These are phyloP conservation scores for Thelonectria rubi DNA, from an alignment of 2,329 filamentous ascomycete species.

Conservation along the genomic window DNA sequence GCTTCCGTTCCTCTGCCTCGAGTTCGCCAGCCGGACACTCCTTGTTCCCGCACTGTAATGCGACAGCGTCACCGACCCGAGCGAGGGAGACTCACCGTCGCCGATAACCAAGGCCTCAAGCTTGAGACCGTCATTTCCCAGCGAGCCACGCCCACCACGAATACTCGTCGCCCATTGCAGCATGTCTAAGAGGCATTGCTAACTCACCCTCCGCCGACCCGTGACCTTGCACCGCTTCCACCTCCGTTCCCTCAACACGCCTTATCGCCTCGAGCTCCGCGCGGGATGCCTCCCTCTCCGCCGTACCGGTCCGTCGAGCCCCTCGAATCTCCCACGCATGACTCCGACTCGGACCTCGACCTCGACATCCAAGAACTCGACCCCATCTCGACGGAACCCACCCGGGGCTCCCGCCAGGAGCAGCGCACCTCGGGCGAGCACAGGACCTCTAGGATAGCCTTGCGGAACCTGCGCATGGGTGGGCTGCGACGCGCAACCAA, in stretches of 20 bases:
- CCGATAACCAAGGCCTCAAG: constrained; percentile 26
- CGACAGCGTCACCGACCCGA: constrained; percentile 34
- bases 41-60: constrained; percentile 28
- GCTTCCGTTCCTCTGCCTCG: constrained; percentile 1
- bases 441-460: constrained; percentile 69
- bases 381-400: constrained; percentile 59
- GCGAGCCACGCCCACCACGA: constrained; percentile 3
- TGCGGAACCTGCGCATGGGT: constrained; percentile 75
- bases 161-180: constrained; percentile 29
- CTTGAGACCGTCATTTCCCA: constrained; percentile 20
- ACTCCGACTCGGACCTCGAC: constrained; percentile 80
- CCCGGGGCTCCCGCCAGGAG: constrained; percentile 45
- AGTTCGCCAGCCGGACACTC: constrained; percentile 37
- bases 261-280: constrained; percentile 28
- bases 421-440: constrained; percentile 47
- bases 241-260: constrained; percentile 18
- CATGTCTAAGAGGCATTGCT: constrained; percentile 40
- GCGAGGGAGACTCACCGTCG: constrained; percentile 10
- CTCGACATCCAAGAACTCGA: constrained; percentile 84
- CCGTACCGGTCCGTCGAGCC: constrained; percentile 64
- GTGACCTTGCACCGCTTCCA: constrained; percentile 23
- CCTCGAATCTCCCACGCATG: constrained; percentile 71
- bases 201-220: constrained; percentile 28
- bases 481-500: constrained; percentile 66
- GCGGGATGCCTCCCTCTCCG: constrained; percentile 67